phyloP scores from a whole-genome alignment of 345 rosid species.

The Sonneratia caseolaris region DNA sequence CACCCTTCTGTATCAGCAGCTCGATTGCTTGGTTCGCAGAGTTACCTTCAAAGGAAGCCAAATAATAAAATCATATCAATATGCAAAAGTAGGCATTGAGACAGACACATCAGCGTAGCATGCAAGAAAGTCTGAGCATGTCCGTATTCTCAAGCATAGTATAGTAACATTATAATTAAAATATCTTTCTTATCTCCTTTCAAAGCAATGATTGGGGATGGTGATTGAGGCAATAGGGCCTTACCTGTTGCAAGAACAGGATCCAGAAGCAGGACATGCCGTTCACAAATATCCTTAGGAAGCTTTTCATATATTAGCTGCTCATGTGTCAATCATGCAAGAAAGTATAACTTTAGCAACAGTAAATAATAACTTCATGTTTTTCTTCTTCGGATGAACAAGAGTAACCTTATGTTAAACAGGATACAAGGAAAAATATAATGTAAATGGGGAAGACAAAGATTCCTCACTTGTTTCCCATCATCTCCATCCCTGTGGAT shows the following conservation, averaged over 20 bases:
- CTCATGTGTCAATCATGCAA: slow-evolving; percentile 3
- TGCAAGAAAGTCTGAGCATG: too few species aligned
- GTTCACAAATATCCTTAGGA: slow-evolving; percentile 86
- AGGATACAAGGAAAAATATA: neutral
- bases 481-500: slow-evolving; percentile 98
- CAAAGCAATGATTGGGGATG: neutral
- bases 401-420: neutral
- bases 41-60: slow-evolving; percentile 47
- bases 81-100: neutral
- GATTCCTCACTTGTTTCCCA: slow-evolving; percentile 64
- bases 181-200: neutral
- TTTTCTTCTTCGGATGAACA: neutral
- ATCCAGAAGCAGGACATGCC: slow-evolving; percentile 93
- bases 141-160: too few species aligned
- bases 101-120: neutral
- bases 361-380: neutral
- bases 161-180: too few species aligned
- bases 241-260: slow-evolving; percentile 95
- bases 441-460: neutral
- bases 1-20: slow-evolving; percentile 82
- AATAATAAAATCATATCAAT: neutral
- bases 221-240: slow-evolving; percentile 2
- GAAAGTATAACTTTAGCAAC: neutral
- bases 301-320: slow-evolving; percentile 98
- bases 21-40: slow-evolving; percentile 91